Conservation (phyloP, 177 flowering plant species). For the Vitis hybrid region DNA sequence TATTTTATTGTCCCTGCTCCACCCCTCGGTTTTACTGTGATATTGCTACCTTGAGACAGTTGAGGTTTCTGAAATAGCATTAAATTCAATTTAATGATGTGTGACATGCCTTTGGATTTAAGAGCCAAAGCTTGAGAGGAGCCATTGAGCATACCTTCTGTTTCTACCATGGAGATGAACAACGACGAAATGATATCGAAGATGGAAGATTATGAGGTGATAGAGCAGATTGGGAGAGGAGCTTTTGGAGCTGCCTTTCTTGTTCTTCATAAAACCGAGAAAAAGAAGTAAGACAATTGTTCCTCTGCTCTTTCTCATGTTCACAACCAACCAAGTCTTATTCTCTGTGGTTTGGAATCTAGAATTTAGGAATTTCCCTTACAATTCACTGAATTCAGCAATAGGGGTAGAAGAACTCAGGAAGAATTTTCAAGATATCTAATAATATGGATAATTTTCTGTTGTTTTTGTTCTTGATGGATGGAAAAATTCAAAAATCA, state of each 20-base stretch:
- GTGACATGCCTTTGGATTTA: too few relatives aligned
- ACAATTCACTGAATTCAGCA: too few relatives aligned
- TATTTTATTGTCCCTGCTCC: background rate
- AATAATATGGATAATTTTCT: too few relatives aligned
- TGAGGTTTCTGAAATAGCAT: background rate
- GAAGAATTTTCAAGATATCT: too few relatives aligned
- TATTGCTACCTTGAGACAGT: background rate
- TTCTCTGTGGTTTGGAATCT: too few relatives aligned
- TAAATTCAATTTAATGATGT: conserved; percentile 9
- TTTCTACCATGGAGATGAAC: conserved; percentile 30
- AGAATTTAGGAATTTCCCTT: too few relatives aligned
- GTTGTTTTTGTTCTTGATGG: too few relatives aligned
- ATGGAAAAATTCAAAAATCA: too few relatives aligned
- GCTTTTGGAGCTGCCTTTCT: conserved; percentile 85
- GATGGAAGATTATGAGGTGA: conserved; percentile 78
- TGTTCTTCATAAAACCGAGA: conserved; percentile 65
- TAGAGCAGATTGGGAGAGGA: conserved; percentile 93
- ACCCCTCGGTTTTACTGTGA: background rate
- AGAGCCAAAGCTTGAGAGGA: too few relatives aligned
- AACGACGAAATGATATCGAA: conserved; percentile 41
- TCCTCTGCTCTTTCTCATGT: background rate
- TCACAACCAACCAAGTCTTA: background rate
- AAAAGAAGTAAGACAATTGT: conserved; percentile 48
- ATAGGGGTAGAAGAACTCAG: too few relatives aligned
- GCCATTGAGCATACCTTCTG: too few relatives aligned